Conservation (phyloP, 2,329 filamentous ascomycete species). For the Allantophomopsis lycopodina region DNA sequence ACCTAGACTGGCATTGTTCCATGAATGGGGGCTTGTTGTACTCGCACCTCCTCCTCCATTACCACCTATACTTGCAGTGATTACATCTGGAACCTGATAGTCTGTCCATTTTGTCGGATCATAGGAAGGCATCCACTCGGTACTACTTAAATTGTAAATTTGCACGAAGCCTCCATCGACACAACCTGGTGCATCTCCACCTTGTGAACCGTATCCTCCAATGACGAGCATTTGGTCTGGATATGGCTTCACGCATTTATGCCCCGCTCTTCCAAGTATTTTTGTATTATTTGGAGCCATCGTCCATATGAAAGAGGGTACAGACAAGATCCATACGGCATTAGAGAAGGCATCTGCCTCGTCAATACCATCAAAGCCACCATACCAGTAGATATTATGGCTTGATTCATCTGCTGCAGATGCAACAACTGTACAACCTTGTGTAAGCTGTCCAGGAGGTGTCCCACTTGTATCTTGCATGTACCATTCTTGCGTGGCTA, state of each 20-base stretch:
- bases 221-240: slow-evolving; percentile 70
- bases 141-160: slow-evolving; percentile 60
- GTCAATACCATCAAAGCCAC: slow-evolving; percentile 50
- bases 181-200: slow-evolving; percentile 23
- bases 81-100: slow-evolving; percentile 56
- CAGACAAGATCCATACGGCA: slow-evolving; percentile 68
- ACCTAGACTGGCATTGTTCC: slow-evolving; percentile 32
- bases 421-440: slow-evolving; percentile 65
- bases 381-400: slow-evolving; percentile 77
- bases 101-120: slow-evolving; percentile 44
- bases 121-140: slow-evolving; percentile 58
- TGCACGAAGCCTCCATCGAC: slow-evolving; percentile 38
- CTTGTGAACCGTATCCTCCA: slow-evolving; percentile 43
- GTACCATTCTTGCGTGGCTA: slow-evolving; percentile 54
- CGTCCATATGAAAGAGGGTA: slow-evolving; percentile 74
- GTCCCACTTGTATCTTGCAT: slow-evolving; percentile 50
- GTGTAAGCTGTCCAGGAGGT: slow-evolving; percentile 39
- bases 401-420: slow-evolving; percentile 57
- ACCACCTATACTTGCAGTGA: slow-evolving; percentile 57
- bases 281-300: slow-evolving; percentile 29
- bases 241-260: slow-evolving; percentile 63
- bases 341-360: slow-evolving; percentile 29
- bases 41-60: slow-evolving; percentile 43
- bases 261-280: slow-evolving; percentile 51
- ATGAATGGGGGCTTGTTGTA: slow-evolving; percentile 30